These are phyloP conservation scores for Podochytrium sp. DNA, from an alignment of 192 early-diverging fungal species.

Conservation along the genomic window DNA sequence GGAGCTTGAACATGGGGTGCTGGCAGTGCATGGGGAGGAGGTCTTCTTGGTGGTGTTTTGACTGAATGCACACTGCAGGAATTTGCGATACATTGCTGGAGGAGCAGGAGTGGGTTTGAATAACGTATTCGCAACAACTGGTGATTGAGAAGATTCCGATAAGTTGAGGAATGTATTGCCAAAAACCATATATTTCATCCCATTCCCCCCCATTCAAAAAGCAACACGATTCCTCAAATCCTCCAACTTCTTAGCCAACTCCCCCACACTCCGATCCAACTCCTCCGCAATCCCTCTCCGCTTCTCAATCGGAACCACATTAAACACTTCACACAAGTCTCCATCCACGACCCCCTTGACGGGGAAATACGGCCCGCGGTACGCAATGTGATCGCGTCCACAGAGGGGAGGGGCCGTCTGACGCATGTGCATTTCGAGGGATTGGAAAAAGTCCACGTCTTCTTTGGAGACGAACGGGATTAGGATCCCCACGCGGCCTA, in stretches of 20 bases:
- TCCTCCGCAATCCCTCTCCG: conserved; percentile 81
- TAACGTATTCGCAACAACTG: no score
- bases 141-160: no score
- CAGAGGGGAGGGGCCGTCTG: conserved; percentile 68
- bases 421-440: conserved; percentile 89
- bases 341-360: conserved; percentile 79
- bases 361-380: conserved; percentile 80
- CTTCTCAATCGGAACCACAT: conserved; percentile 72
- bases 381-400: conserved; percentile 88
- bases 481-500: conserved; percentile 83
- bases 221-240: conserved; percentile 69
- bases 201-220: conserved; percentile 34
- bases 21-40: no score
- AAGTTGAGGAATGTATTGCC: no score
- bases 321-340: conserved; percentile 90
- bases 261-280: conserved; percentile 79
- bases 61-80: no score
- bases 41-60: no score
- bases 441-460: conserved; percentile 92
- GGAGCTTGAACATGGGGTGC: no score
- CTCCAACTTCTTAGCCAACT: conserved; percentile 93
- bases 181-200: no score
- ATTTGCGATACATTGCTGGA: no score
- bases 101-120: not conserved
- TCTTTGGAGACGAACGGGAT: conserved; percentile 87